Evolutionary conservation across 1,284 basidiomycete species (phyloP).

Genomic region (Chalciporus sp.): DNA sequence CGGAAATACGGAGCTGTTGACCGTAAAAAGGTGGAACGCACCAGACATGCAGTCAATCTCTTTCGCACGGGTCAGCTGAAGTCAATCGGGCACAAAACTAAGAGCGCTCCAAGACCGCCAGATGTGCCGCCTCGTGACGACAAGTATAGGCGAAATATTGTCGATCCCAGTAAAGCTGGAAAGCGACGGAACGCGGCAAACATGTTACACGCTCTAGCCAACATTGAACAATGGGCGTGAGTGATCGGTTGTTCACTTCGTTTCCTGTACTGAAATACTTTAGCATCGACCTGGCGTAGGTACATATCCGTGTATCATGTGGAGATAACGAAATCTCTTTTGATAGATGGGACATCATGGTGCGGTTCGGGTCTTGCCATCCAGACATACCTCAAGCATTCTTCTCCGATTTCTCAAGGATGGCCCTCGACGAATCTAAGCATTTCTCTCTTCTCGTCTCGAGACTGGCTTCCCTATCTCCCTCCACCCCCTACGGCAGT

Average conservation of each 20-base stretch:
- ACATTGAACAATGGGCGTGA: constrained; percentile 92
- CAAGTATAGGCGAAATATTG: constrained; percentile 50
- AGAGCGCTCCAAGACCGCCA: constrained; percentile 58
- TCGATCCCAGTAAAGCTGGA: constrained; percentile 64
- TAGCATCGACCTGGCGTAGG: constrained; percentile 71
- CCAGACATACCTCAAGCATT: constrained; percentile 70
- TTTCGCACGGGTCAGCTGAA: constrained; percentile 71
- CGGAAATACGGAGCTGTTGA: too few relatives aligned
- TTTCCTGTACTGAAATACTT: not conserved
- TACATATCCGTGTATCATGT: constrained; percentile 16
- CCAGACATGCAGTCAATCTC: constrained; percentile 66
- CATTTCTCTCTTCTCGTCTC: constrained; percentile 66
- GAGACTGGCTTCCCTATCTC: constrained; percentile 63
- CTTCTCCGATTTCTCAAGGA: constrained; percentile 79
- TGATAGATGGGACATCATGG: constrained; percentile 81
- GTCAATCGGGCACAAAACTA: constrained; percentile 61
- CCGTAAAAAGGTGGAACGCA: constrained; percentile 57
- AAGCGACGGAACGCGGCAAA: constrained; percentile 71
- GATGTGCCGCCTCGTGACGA: constrained; percentile 72
- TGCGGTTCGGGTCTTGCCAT: constrained; percentile 67
- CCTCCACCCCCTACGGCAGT: constrained; percentile 74
- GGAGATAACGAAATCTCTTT: not conserved
- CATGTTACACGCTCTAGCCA: constrained; percentile 83
- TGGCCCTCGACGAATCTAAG: constrained; percentile 87
- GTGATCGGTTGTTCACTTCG: constrained; percentile 33